Percentiles rank a stretch among this genome's conserved stretches.
Conservation (phyloP, 2,329 filamentous ascomycete species). For the Pseudocercospora fijiensis region DNA sequence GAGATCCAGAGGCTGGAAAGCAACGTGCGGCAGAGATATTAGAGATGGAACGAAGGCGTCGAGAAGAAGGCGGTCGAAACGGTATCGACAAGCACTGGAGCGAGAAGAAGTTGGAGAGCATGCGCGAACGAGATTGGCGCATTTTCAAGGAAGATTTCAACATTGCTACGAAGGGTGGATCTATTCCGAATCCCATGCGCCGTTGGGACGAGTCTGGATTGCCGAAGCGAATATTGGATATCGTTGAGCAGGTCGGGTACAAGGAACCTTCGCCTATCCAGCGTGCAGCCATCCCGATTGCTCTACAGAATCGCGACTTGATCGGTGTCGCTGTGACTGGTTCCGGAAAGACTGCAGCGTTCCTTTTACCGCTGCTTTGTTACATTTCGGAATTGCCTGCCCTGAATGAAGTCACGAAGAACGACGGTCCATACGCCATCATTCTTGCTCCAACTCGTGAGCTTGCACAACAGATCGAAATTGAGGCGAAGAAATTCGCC, state of each 20-base stretch:
- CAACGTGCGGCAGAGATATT: conserved; percentile 76
- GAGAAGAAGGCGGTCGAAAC: conserved; percentile 69
- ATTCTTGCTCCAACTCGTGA: conserved; percentile 96
- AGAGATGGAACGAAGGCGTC: conserved; percentile 77
- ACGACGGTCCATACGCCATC: conserved; percentile 95
- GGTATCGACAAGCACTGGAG: conserved; percentile 92
- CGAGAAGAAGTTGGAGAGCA: conserved; percentile 85
- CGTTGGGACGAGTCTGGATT: conserved; percentile 84
- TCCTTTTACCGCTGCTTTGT: conserved; percentile 84
- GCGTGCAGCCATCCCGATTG: conserved; percentile 91
- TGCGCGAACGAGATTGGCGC: conserved; percentile 97
- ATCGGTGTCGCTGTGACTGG: conserved; percentile 97
- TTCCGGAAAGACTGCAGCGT: conserved; percentile 97
- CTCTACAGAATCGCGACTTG: conserved; percentile 86
- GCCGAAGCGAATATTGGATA: conserved; percentile 72
- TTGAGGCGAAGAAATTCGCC: conserved; percentile 90
- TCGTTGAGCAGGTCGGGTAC: conserved; percentile 84
- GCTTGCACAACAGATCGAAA: conserved; percentile 94
- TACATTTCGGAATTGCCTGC: conserved; percentile 91
- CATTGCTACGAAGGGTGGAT: conserved; percentile 88
- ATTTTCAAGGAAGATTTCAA: conserved; percentile 99
- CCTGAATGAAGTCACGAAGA: conserved; percentile 80
- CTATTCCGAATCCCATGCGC: conserved; percentile 93
- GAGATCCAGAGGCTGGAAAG: conserved; percentile 72
- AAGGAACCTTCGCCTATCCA: conserved; percentile 90